These are phyloP conservation scores for Dactylellina drechsleri DNA, from an alignment of 2,329 filamentous ascomycete genomes.

Conservation along the genomic window DNA sequence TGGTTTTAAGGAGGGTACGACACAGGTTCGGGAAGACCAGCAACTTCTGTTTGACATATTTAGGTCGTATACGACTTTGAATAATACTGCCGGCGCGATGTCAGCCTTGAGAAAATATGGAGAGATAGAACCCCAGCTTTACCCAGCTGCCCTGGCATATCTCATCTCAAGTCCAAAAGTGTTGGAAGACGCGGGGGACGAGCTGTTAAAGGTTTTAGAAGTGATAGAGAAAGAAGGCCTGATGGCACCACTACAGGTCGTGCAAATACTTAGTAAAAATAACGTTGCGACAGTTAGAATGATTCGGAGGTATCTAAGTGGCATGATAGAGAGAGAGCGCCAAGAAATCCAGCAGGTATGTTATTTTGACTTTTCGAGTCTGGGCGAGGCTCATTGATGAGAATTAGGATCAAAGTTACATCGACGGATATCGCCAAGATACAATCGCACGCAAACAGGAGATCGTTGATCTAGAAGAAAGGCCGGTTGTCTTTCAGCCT, in stretches of 20 bases:
- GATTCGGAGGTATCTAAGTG: constrained; percentile 89
- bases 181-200: constrained; percentile 83
- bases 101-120: constrained; percentile 92
- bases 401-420: constrained; percentile 60
- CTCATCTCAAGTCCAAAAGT: constrained; percentile 85
- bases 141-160: constrained; percentile 90
- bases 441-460: constrained; percentile 82
- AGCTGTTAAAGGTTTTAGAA: constrained; percentile 80
- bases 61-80: constrained; percentile 90
- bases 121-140: constrained; percentile 86
- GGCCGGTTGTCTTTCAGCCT: constrained; percentile 89
- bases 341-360: constrained; percentile 77
- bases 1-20: constrained; percentile 87
- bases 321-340: constrained; percentile 87
- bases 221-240: constrained; percentile 90
- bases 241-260: constrained; percentile 95
- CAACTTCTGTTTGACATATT: constrained; percentile 95
- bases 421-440: constrained; percentile 83
- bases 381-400: background rate
- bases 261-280: constrained; percentile 83
- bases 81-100: constrained; percentile 90
- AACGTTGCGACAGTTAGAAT: constrained; percentile 95
- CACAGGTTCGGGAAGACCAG: constrained; percentile 91
- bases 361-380: background rate
- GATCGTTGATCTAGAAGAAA: constrained; percentile 77